These are phyloP conservation scores for Zasmidium cellare DNA, from an alignment of 2,329 filamentous ascomycete species.

Conservation along the genomic window DNA sequence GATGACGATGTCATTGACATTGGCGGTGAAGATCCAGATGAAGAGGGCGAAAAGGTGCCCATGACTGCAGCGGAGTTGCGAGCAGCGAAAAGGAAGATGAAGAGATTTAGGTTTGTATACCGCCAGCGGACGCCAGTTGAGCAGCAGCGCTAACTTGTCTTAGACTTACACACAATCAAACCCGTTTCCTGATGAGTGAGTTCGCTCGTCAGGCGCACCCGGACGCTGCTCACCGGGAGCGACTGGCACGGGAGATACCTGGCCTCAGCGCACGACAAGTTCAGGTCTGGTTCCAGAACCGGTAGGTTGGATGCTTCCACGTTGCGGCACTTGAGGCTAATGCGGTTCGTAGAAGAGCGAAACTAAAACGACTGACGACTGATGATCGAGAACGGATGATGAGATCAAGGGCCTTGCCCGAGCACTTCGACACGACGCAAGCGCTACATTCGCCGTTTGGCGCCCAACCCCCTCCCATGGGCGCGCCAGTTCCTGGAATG, in stretches of 20 bases:
- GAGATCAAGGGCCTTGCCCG: slow-evolving; percentile 59
- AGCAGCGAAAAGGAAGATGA: slow-evolving; percentile 60
- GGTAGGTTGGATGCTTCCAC: slow-evolving; percentile 55
- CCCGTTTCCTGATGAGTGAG: slow-evolving; percentile 95
- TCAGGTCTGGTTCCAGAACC: slow-evolving; percentile 98
- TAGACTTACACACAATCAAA: slow-evolving; percentile 93
- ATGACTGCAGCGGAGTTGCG: slow-evolving; percentile 51
- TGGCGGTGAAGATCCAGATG: slow-evolving; percentile 33
- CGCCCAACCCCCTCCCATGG: slow-evolving; percentile 42
- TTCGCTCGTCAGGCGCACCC: slow-evolving; percentile 94
- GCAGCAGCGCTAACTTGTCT: slow-evolving; percentile 16
- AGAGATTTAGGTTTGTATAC: slow-evolving; percentile 68
- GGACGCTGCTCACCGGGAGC: slow-evolving; percentile 85
- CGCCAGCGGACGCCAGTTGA: neutral
- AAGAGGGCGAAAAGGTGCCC: slow-evolving; percentile 27
- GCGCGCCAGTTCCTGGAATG: slow-evolving; percentile 51
- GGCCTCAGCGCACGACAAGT: slow-evolving; percentile 89
- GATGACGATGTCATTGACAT: slow-evolving; percentile 42
- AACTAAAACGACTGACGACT: slow-evolving; percentile 61
- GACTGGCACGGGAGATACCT: slow-evolving; percentile 85
- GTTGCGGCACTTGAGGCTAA: neutral
- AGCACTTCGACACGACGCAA: slow-evolving; percentile 61
- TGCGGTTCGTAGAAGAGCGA: slow-evolving; percentile 51
- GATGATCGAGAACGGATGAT: slow-evolving; percentile 64
- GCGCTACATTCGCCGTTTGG: slow-evolving; percentile 58